Base-by-base conservation (phyloP, 176 grass and related monocot species). In the Cenchrus americanus region DNA sequence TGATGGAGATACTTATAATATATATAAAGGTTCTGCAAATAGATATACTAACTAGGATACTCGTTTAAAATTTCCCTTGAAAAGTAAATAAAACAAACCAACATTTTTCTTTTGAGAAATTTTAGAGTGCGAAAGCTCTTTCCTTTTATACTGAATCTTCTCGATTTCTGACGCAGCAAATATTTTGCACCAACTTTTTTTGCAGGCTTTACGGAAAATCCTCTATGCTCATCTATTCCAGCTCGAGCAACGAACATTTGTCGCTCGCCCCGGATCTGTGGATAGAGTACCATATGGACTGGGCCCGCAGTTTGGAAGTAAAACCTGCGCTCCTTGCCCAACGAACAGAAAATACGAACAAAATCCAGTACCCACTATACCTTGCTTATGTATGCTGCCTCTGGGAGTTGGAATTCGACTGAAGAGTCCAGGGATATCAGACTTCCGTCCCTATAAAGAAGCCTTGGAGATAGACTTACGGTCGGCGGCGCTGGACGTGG, bases 351-450 rank as follows among this genome's bases (percentile, higher is more conserved):
- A 47, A 54, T 77, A 86, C 78, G 96, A 96, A 83, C 87, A 89
- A 69, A 99, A 86, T 81, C 93, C 93, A 87, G 61, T 59, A 24
- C 89, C 89, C 47, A 78, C 93, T 50, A 64, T 94, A 61, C 51
- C 80, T 81, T 99, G 96, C 69, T 23, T 73, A 4, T 99, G 96
- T 80, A 73, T 74, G 76, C 85, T 84, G 55, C 96, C 96, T 67
- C 24, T 99, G 19, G 82, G 78, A 90, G 86, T 99, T 78, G 91
- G 91, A 84, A 90, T 94, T 87, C 85, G 93, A 19, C 65, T 99
- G 69, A 99, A 99, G 80, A 95, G 91, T 71, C 96, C 96, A 81
- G 93, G 85, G 32, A 94, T 99, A 41, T 95, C 93, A 49, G 59
- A 96, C 58, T 96, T 99, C 72, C 87, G 1, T 73, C 78, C 89